Conservation (phyloP, 352 stramenopile species). For the Hyphochytrium catenoides region DNA sequence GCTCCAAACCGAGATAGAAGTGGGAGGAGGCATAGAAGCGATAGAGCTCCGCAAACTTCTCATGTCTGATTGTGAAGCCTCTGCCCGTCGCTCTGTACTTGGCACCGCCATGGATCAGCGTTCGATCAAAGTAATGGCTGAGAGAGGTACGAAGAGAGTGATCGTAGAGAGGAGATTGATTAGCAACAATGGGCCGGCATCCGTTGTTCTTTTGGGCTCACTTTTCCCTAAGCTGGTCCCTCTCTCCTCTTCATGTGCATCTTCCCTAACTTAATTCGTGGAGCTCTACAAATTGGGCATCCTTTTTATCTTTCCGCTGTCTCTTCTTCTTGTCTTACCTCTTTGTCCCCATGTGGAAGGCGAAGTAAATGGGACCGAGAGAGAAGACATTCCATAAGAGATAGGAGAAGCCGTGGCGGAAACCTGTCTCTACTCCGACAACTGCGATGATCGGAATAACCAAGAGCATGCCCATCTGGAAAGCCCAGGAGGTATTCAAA, state of each 20-base stretch:
- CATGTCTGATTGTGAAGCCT: constrained; percentile 52
- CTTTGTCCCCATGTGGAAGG: constrained; percentile 58
- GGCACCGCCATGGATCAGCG: constrained; percentile 53
- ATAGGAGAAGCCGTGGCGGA: constrained; percentile 43
- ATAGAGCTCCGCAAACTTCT: constrained; percentile 58
- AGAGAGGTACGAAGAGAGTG: too few relatives aligned
- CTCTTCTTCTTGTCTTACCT: too few relatives aligned
- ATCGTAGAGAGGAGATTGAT: too few relatives aligned
- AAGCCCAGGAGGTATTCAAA: constrained; percentile 60
- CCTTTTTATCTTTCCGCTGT: too few relatives aligned
- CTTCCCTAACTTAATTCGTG: too few relatives aligned
- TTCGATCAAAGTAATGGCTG: constrained; percentile 60
- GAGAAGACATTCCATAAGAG: constrained; percentile 52
- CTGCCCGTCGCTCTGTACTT: constrained; percentile 57
- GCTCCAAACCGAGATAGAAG: constrained; percentile 47
- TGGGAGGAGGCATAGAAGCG: constrained; percentile 56
- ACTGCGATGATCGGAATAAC: constrained; percentile 53
- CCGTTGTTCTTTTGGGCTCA: too few relatives aligned
- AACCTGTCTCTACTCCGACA: constrained; percentile 52
- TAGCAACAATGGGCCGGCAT: too few relatives aligned
- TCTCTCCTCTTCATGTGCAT: too few relatives aligned
- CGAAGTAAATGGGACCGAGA: constrained; percentile 57
- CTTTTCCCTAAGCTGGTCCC: too few relatives aligned
- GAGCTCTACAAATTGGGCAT: too few relatives aligned
- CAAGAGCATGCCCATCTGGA: constrained; percentile 67